Conservation (phyloP, 1,284 basidiomycete species). For the Pseudozyma thailandica region DNA sequence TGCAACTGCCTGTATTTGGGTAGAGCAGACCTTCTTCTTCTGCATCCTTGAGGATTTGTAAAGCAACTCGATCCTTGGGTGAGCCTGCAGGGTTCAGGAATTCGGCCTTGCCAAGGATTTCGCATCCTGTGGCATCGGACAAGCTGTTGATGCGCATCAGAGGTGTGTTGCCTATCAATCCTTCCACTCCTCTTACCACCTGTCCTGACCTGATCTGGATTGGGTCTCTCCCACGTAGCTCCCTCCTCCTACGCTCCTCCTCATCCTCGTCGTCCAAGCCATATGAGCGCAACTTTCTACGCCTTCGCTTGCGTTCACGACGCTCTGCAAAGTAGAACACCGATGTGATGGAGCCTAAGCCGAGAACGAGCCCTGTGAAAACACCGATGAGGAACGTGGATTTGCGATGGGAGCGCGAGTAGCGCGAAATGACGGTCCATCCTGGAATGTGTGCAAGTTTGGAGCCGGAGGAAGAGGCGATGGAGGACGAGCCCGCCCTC, state of each 20-base stretch:
- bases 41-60: slow-evolving; percentile 83
- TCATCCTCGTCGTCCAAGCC: slow-evolving; percentile 43
- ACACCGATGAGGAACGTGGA: slow-evolving; percentile 59
- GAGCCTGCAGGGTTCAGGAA: slow-evolving; percentile 97
- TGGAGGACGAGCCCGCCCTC: slow-evolving; percentile 7
- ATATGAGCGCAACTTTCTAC: slow-evolving; percentile 29
- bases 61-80: slow-evolving; percentile 94
- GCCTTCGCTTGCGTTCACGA: slow-evolving; percentile 38
- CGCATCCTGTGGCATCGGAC: slow-evolving; percentile 88
- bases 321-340: slow-evolving; percentile 53
- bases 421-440: slow-evolving; percentile 35
- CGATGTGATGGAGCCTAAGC: slow-evolving; percentile 56
- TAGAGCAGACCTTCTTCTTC: slow-evolving; percentile 83
- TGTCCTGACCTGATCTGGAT: slow-evolving; percentile 50
- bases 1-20: slow-evolving; percentile 88
- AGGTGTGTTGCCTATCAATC: slow-evolving; percentile 80
- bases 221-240: slow-evolving; percentile 28
- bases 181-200: slow-evolving; percentile 59
- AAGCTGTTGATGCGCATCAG: slow-evolving; percentile 89
- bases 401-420: slow-evolving; percentile 41
- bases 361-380: slow-evolving; percentile 56
- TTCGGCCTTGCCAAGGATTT: slow-evolving; percentile 97
- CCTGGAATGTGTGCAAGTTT: slow-evolving; percentile 41
- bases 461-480: slow-evolving; percentile 19
- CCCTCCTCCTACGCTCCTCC: slow-evolving; percentile 34